Conservation (phyloP, 345 rosid species). For the Bretschneidera sinensis region DNA sequence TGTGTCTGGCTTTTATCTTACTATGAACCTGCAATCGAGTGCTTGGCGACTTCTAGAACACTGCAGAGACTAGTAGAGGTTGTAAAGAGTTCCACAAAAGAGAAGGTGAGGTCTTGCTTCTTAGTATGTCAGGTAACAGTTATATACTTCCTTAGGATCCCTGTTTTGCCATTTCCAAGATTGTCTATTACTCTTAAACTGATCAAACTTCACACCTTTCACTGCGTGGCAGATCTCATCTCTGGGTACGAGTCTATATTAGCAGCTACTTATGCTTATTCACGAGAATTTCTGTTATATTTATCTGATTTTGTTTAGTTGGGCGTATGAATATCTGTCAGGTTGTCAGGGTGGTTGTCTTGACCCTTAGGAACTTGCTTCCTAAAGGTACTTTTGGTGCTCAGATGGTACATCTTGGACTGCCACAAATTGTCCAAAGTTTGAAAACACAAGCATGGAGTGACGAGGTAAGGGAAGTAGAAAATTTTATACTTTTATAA, state of each 20-base stretch:
- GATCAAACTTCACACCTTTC: background rate
- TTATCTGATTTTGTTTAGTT: constrained; percentile 19
- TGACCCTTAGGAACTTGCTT: constrained; percentile 80
- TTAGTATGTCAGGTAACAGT: background rate
- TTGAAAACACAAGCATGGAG: constrained; percentile 96
- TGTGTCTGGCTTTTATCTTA: constrained; percentile 91
- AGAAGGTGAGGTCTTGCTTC: constrained; percentile 57
- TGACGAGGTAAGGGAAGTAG: constrained; percentile 68
- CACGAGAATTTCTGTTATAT: constrained; percentile 9
- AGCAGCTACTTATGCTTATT: background rate
- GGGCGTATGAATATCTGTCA: constrained; percentile 25
- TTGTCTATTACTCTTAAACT: background rate
- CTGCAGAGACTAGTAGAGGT: constrained; percentile 76
- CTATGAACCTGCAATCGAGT: constrained; percentile 88
- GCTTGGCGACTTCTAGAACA: constrained; percentile 79
- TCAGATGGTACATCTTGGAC: constrained; percentile 94
- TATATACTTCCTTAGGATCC: no score
- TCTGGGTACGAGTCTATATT: background rate
- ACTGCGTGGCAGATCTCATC: background rate
- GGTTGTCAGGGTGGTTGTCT: constrained; percentile 91
- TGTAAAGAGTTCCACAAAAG: constrained; percentile 86
- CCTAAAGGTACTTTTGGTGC: constrained; percentile 85
- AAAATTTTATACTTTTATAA: background rate
- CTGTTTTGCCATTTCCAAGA: no score
- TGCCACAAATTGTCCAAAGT: constrained; percentile 85